Evolutionary conservation across 345 rosid species (phyloP).

Genomic region (Salix caprea): DNA sequence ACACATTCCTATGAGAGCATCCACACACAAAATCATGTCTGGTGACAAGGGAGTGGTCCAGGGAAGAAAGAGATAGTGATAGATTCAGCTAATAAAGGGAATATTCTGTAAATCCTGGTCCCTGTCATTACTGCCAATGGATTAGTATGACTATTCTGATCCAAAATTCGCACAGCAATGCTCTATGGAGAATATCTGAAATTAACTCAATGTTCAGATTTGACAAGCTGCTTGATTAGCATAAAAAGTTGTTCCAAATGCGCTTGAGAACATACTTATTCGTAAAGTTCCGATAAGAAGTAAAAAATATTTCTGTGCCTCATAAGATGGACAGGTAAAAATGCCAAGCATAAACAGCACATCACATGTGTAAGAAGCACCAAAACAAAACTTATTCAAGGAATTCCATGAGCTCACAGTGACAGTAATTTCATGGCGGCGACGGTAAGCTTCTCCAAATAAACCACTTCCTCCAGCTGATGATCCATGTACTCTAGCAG

Average conservation of each 20-base stretch:
- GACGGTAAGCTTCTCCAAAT: slow-evolving; percentile 67
- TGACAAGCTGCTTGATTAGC: background rate
- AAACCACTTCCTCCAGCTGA: slow-evolving; percentile 40
- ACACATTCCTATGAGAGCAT: background rate
- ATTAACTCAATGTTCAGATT: background rate
- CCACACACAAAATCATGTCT: background rate
- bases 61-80: background rate
- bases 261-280: background rate
- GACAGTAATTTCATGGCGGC: slow-evolving; percentile 77
- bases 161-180: background rate
- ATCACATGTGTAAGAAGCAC: background rate
- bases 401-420: slow-evolving; percentile 46
- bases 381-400: background rate
- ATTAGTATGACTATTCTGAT: background rate
- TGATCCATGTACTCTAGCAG: slow-evolving; percentile 41
- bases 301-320: background rate
- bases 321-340: background rate
- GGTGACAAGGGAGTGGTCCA: background rate
- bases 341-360: background rate
- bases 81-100: background rate
- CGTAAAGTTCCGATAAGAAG: no score
- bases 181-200: background rate
- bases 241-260: background rate
- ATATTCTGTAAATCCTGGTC: background rate
- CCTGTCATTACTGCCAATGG: background rate